A percentile compares a stretch with the other conserved stretches of the same genome.
These are phyloP conservation scores for Bipolaris bicolor DNA, from an alignment of 2,329 filamentous ascomycete genomes.

Conservation along the genomic window DNA sequence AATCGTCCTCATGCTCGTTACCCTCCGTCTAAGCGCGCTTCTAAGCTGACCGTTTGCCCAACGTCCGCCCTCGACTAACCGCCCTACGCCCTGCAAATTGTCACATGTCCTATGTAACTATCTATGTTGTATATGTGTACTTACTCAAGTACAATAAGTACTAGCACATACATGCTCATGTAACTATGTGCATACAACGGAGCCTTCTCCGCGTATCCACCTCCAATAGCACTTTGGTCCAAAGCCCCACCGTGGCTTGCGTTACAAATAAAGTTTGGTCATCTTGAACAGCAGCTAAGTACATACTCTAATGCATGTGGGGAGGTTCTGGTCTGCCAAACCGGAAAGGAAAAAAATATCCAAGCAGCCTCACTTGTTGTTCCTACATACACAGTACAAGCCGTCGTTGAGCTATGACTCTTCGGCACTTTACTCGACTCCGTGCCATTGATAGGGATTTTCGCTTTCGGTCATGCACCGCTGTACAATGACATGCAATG, in stretches of 20 bases:
- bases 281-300: neutral
- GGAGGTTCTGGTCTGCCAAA: conserved; percentile 1
- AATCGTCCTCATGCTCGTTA: neutral
- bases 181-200: neutral
- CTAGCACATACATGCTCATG: too few species aligned
- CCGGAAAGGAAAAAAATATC: neutral
- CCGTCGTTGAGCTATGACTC: neutral
- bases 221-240: neutral
- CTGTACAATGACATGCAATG: neutral
- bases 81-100: neutral
- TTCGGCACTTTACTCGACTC: too few species aligned
- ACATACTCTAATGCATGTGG: conserved; percentile 1
- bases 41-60: conserved; percentile 8
- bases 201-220: neutral
- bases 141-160: too few species aligned
- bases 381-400: neutral
- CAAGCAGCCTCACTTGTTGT: conserved; percentile 4
- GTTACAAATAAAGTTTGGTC: conserved; percentile 7
- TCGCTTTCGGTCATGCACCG: neutral
- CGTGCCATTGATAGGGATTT: neutral
- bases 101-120: too few species aligned
- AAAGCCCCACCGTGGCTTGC: conserved; percentile 1
- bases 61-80: conserved; percentile 8
- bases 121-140: too few species aligned
- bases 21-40: conserved; percentile 6